phyloP scores from a whole-genome alignment of 2,329 filamentous ascomycete genomes.

The Alternaria arborescens region DNA sequence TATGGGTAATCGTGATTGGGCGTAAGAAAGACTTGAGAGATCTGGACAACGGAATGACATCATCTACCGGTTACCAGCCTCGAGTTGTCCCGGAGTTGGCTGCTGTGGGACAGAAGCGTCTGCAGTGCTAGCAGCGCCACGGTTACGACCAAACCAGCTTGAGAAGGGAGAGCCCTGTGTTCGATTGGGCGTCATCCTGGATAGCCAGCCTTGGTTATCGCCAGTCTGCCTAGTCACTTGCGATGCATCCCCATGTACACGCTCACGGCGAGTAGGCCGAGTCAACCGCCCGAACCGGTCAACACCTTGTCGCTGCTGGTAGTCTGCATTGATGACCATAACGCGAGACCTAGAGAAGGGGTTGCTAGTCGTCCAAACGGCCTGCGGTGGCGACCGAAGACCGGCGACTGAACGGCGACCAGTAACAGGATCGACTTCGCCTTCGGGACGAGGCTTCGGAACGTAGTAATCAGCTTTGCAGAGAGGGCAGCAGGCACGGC shows the following conservation, averaged over 20 bases:
- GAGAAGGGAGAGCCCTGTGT: slow-evolving; percentile 30
- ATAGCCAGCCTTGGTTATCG: slow-evolving; percentile 34
- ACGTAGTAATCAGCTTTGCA: slow-evolving; percentile 99
- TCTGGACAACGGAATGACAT: neutral
- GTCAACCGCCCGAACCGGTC: slow-evolving; percentile 35
- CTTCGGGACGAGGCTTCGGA: slow-evolving; percentile 82
- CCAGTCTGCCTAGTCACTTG: slow-evolving; percentile 20
- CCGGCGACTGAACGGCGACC: slow-evolving; percentile 42
- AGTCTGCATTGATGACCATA: slow-evolving; percentile 31
- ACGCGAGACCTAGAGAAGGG: slow-evolving; percentile 47
- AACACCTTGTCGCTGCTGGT: slow-evolving; percentile 20
- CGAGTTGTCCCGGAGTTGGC: slow-evolving; percentile 48
- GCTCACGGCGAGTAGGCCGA: slow-evolving; percentile 38
- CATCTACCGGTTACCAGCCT: slow-evolving; percentile 45
- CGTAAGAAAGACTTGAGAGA: slow-evolving; percentile 5
- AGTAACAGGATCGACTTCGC: slow-evolving; percentile 47
- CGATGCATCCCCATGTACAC: slow-evolving; percentile 18
- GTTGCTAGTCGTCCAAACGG: slow-evolving; percentile 44
- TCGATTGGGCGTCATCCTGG: slow-evolving; percentile 28
- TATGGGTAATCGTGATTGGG: slow-evolving; percentile 12
- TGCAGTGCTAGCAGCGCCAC: slow-evolving; percentile 26
- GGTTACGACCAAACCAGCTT: slow-evolving; percentile 42
- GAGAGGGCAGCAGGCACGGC: slow-evolving; percentile 93
- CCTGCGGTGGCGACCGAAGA: slow-evolving; percentile 44
- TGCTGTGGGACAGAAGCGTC: slow-evolving; percentile 26